These are phyloP conservation scores for Xylariales sp. DNA, from an alignment of 2,329 filamentous ascomycete genomes.

Conservation along the genomic window DNA sequence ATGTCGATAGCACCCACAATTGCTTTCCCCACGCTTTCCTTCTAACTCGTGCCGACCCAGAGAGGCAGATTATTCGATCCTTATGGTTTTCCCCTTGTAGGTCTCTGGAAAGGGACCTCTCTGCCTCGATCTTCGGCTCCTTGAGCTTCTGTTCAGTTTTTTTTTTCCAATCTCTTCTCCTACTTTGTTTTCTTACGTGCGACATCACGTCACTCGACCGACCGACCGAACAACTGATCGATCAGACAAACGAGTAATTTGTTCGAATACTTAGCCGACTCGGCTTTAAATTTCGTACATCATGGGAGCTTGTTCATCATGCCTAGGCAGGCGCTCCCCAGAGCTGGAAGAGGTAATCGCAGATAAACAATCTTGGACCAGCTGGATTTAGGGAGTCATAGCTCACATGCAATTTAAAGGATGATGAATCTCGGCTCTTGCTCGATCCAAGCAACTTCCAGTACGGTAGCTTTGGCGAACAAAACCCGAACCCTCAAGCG, in stretches of 20 bases:
- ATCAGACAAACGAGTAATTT: too few species aligned
- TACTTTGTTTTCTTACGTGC: neutral
- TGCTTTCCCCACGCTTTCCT: too few species aligned
- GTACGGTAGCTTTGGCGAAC: constrained; percentile 60
- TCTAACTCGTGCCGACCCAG: too few species aligned
- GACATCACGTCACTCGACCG: too few species aligned
- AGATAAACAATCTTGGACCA: neutral
- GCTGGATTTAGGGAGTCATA: neutral
- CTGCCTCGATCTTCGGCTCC: neutral
- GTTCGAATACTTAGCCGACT: too few species aligned
- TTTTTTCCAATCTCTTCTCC: neutral
- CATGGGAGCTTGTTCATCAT: constrained; percentile 61
- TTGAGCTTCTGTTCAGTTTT: too few species aligned
- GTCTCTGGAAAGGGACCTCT: neutral
- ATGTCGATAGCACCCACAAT: too few species aligned
- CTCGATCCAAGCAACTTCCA: constrained; percentile 55
- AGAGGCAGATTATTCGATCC: neutral
- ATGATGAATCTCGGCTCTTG: constrained; percentile 54
- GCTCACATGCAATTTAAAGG: constrained; percentile 26
- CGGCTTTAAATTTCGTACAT: constrained; percentile 6
- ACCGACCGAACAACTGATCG: too few species aligned
- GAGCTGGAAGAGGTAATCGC: constrained; percentile 52
- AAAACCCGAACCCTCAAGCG: constrained; percentile 47
- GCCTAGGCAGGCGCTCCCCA: constrained; percentile 47
- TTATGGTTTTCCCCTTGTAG: neutral